Base-by-base conservation (phyloP, 2,329 filamentous ascomycete genomes). In the Penicillium sp. region DNA sequence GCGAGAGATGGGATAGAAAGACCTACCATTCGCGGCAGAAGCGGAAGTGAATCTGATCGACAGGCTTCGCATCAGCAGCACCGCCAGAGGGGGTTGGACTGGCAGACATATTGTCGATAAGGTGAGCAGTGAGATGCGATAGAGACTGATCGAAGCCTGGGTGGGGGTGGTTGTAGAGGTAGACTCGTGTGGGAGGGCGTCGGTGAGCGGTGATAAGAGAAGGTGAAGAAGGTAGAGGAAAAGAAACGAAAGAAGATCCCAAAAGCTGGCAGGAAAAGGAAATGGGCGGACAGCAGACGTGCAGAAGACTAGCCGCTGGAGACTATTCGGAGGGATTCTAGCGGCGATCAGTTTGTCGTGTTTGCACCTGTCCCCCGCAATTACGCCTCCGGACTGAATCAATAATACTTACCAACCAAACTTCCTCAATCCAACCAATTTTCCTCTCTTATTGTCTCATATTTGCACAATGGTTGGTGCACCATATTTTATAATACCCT, bases 1-100 rank as follows among this genome's bases (percentile, higher is more conserved):
- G 8, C 4, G 25, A 40, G 11, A 4, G 45, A 48, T 28, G 35
- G 22, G 30, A 55, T 16, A 40, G 33, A 30, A 33, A 28, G 22
- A 69, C 80, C 71, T 78, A 89, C 89, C 95, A 99, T 84, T 99
- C 95, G 71, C 92, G 93, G 83, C 95, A 99, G 85, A 99, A 99
- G 73, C 92, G 90, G 80, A 98, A 99, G 52, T 92, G 93, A 78
- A 98, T 93, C 78, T 96, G 92, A 80, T 94, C 88, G 66, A 68
- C 64, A 43, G 75, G 70, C 68, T 79, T 78, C 62, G 64, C 68
- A 59, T 76, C 75, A 61, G 74, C 75, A 68, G 74, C 75, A 68
- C 71, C 73, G 54, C 73, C 71, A 28, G 78, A 75, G 37, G 79
- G 72, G 33, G 77, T 73, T 33, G 80, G 80, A 53, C 76, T 79